Base-by-base conservation (phyloP, 2,329 filamentous ascomycete genomes). In the Clonostachys chloroleuca region DNA sequence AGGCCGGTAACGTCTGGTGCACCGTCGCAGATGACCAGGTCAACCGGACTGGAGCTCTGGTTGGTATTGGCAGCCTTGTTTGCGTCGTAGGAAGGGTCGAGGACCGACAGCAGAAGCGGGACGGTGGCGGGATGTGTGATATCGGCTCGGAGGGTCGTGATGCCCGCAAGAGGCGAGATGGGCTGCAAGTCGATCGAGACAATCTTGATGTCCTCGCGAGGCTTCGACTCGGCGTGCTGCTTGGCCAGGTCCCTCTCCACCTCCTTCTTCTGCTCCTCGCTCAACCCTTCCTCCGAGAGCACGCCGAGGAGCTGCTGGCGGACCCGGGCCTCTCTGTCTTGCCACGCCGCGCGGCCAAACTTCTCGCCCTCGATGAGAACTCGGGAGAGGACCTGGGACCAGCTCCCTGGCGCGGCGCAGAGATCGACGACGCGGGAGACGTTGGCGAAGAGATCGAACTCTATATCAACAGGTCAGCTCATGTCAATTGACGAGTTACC, bases 101-200 rank as follows among this genome's bases (percentile, higher is more conserved):
- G 77, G 2, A 92, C 91, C 53, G 84, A 82, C 20, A 97, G 80
- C 17, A 99, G 80, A 5, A 96, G 80, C 8, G 92, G 92, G 34
- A 97, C 89, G 0, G 94, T 99, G 5, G 91, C 92, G 0, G 94
- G 92, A 65, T 99, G 94, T 9, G 94, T 99, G 57, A 99, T 99
- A 64, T 99, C 94, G 43, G 94, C 94, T 59, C 92, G 87, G 13
- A 99, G 78, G 12, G 89, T 96, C 35, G 86, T 89, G 64, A 99
- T 96, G 50, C 94, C 94, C 24, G 94, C 87, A 5, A 99, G 77
- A 6, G 92, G 90, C 51, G 88, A 90, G 80, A 99, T 99, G 37
- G 94, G 94, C 64, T 99, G 94, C 35, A 99, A 73, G 60, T 99
- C 94, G 49, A 99, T 95, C 1, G 94, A 84, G 2, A 99, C 92